Conservation (phyloP, 768 basidiomycete genomes). For the Russula dissimulans region DNA sequence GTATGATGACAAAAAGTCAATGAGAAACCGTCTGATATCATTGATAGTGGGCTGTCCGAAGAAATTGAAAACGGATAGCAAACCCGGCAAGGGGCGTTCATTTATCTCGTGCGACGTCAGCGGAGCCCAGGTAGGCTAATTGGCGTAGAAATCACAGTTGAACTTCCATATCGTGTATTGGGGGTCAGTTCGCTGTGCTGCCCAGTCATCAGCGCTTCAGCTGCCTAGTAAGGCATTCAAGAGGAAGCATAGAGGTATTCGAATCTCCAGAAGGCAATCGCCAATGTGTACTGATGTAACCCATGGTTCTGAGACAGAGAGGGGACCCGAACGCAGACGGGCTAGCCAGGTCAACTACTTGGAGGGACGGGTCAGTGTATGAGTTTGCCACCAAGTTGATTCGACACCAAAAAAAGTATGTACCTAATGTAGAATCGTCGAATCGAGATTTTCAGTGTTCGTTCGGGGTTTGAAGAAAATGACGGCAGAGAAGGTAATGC, state of each 20-base stretch:
- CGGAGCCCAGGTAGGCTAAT: background rate
- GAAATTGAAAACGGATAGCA: background rate
- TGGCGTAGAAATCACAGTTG: background rate
- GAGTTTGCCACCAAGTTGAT: background rate
- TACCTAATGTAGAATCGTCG: background rate
- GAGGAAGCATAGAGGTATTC: background rate
- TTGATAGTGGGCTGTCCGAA: background rate
- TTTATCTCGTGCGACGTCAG: slow-evolving; percentile 1
- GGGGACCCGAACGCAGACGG: background rate
- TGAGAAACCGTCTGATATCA: background rate
- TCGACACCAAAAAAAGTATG: background rate
- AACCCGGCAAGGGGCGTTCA: background rate
- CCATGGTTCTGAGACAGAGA: background rate
- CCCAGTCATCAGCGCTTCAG: background rate
- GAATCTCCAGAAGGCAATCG: background rate
- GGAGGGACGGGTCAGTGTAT: background rate
- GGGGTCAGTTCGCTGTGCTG: background rate
- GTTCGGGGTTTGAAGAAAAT: background rate
- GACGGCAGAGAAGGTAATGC: background rate
- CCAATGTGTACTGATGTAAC: background rate
- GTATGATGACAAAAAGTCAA: background rate
- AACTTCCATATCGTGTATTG: background rate
- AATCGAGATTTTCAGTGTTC: background rate
- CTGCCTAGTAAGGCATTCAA: background rate
- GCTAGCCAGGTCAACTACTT: background rate